phyloP scores from a whole-genome alignment of 2,329 filamentous ascomycete genomes.

The Colletotrichum phormii region DNA sequence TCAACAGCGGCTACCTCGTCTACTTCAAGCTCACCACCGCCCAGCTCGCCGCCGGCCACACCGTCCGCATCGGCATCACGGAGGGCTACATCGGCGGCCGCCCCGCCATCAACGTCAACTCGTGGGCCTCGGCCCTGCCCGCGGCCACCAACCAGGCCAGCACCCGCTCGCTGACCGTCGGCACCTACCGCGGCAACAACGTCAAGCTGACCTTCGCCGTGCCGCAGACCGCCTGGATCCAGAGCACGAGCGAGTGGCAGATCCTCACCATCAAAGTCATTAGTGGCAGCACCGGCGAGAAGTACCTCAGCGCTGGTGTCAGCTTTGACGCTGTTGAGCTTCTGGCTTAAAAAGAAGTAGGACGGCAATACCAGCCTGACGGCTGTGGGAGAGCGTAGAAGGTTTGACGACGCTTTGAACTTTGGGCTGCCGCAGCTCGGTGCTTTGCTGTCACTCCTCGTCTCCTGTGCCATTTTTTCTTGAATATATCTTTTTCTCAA shows the following conservation, averaged over 20 bases:
- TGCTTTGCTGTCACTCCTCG: background rate
- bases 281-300: slow-evolving; percentile 42
- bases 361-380: background rate
- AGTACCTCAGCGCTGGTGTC: slow-evolving; percentile 45
- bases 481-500: background rate
- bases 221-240: slow-evolving; percentile 43
- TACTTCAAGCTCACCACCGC: slow-evolving; percentile 50
- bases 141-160: slow-evolving; percentile 44
- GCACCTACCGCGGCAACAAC: slow-evolving; percentile 47
- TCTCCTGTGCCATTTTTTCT: background rate
- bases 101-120: slow-evolving; percentile 46
- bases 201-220: slow-evolving; percentile 44
- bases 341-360: slow-evolving; percentile 25
- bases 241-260: slow-evolving; percentile 44
- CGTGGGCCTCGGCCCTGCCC: slow-evolving; percentile 43
- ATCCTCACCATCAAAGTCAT: slow-evolving; percentile 44
- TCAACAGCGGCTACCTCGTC: slow-evolving; percentile 54
- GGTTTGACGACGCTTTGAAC: background rate
- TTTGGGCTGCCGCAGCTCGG: background rate
- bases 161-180: slow-evolving; percentile 47
- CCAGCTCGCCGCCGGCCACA: slow-evolving; percentile 44
- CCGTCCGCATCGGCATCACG: slow-evolving; percentile 46
- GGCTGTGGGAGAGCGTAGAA: background rate
- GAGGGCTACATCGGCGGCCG: slow-evolving; percentile 46
- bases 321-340: slow-evolving; percentile 45